A percentile compares a stretch with the other conserved stretches of the same genome.
Evolutionary conservation across 768 basidiomycete genomes (phyloP).

Genomic region (Lyophyllum decastes): DNA sequence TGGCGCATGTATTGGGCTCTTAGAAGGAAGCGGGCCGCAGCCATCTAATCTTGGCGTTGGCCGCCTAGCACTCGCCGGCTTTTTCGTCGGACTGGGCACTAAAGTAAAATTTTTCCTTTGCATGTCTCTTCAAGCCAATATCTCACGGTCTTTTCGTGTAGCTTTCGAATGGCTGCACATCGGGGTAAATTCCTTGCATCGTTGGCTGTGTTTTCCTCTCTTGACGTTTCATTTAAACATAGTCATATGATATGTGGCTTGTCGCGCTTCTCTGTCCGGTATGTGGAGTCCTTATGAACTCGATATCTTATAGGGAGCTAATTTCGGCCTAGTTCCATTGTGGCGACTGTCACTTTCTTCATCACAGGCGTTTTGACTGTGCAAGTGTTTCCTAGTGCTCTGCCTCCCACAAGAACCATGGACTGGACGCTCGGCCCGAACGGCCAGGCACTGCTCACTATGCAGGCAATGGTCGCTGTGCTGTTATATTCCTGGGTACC

Average conservation of each 20-base stretch:
- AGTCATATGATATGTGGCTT: slow-evolving; percentile 70
- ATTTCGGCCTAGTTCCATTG: slow-evolving; percentile 44
- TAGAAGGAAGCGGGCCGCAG: slow-evolving; percentile 37
- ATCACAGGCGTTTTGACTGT: slow-evolving; percentile 48
- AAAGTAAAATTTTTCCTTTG: slow-evolving; percentile 37
- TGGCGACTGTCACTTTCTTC: slow-evolving; percentile 56
- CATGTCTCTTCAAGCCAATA: background rate
- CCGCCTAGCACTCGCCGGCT: slow-evolving; percentile 44
- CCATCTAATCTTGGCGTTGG: slow-evolving; percentile 25
- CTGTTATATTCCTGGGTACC: slow-evolving; percentile 32
- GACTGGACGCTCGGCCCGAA: slow-evolving; percentile 44
- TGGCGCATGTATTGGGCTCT: slow-evolving; percentile 42
- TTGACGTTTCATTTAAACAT: background rate
- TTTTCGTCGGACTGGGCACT: slow-evolving; percentile 59
- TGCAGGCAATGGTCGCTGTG: slow-evolving; percentile 35
- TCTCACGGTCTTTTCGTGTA: slow-evolving; percentile 21
- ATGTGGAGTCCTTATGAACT: slow-evolving; percentile 12
- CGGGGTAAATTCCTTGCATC: slow-evolving; percentile 41
- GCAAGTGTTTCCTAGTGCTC: slow-evolving; percentile 35
- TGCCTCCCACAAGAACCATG: slow-evolving; percentile 28
- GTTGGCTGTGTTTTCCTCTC: background rate
- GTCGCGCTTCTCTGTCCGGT: slow-evolving; percentile 58
- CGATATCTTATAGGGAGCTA: slow-evolving; percentile 3
- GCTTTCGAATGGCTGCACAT: slow-evolving; percentile 67
- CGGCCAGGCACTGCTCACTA: slow-evolving; percentile 35